Base-by-base conservation (phyloP, 345 rosid genomes). In the Carallia brachiata region DNA sequence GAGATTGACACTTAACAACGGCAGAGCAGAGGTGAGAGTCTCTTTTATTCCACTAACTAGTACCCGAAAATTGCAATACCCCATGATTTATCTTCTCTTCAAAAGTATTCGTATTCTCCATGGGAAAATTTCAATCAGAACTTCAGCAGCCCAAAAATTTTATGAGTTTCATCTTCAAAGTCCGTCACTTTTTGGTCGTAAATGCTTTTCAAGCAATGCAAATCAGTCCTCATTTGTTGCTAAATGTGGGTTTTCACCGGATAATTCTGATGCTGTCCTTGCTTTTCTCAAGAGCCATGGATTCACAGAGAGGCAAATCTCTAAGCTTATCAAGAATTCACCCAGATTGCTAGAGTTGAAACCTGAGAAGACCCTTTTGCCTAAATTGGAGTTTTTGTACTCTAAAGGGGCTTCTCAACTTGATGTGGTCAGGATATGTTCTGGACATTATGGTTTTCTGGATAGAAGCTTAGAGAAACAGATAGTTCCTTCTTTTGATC, bases 341-440 rank as follows among this genome's bases (percentile, higher is more conserved):
- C 55, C 55, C 19, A 19, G n/a, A 6, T 52, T 52, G 7, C 55
- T 52, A 15, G 16, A 15, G 55, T 52, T 17, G 16, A 52, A 52
- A 15, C 55, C 55, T 52, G 55, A 52, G 55, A 52, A 52, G 55
- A 52, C 55, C 23, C 55, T 52, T 17, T 52, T 52, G 55, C 55
- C 55, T 19, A 52, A 52, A 52, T 52, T 52, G n/a, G n/a, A 15
- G 55, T 52, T 52, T 52, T 52, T 52, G 1, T 52, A 52, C 55
- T 52, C 55, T 17, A 52, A 52, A 52, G 55, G 55, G 55, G 55
- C 55, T 52, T 52, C 55, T 52, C 17, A 19, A 18, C 55, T 52
- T 52, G 55, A 52, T 19, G 55, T 52, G 55, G 55, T 18, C 19
- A 52, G 55, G 19, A 19, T 19, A 15, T 52, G 17, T 52, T 52